Evolutionary conservation across 805 yeast species (phyloP), one percentile per base, ranked within the genome.

Genomic region (Candida xiaguanensis): DNA sequence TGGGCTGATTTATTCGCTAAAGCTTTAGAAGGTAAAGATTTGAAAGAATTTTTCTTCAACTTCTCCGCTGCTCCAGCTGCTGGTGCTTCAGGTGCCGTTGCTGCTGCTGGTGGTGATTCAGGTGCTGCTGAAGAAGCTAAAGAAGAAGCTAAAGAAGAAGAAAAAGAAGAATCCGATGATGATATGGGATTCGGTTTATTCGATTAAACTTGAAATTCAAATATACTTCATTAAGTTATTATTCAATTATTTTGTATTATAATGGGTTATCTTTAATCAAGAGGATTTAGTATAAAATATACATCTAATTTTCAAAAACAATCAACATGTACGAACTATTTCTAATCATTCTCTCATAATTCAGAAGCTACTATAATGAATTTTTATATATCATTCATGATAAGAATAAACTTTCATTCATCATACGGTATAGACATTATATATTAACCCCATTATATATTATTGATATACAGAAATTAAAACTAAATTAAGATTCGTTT

Each of bases 11-110:
- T 69, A 53, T 69, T 55, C 61, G 65, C 74, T 53, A 68, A 66
- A 61, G 74, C 74, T 52, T 64, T 69, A 53, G 68, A 63, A 46
- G 70, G 70, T 50, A 58, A 66, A 59, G 56, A 69, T 67, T 67
- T 69, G 63, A 67, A 68, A 62, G 73, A 66, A 46, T 63, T 66
- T 44, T 69, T 69, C 72, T 69, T 69, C 67, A 69, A 69, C 72
- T 59, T 69, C 58, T 59, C 67, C 39, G 50, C 73, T 54, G 72
- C 56, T 48, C 68, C 74, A 49, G 72, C 72, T 56, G 60, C 68
- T 44, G 64, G 54, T 56, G 63, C 67, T 46, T 60, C 63, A 39
- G 51, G 56, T 39, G 63, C 58, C 48, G 58, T 56, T 46, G 67
- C 58, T 51, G 67, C 60, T 43, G 62, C 56, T 44, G 64, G 50